Conservation (phyloP, 2,329 filamentous ascomycete genomes). For the Ascochyta lentis region DNA sequence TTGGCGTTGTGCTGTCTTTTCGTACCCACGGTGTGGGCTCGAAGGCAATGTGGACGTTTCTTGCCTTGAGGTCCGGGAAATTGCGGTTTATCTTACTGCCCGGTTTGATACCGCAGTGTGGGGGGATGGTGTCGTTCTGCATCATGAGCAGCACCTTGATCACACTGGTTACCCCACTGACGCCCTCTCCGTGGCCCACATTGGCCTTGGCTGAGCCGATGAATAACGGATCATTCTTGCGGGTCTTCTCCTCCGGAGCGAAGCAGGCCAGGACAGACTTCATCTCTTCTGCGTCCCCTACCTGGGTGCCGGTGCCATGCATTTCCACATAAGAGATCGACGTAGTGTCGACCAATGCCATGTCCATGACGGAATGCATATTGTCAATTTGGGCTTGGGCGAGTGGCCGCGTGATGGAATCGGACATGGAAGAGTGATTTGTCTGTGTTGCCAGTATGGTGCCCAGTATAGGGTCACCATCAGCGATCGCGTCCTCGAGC, state of each 20-base stretch:
- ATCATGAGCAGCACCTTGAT: no score
- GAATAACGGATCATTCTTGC: slow-evolving; percentile 14
- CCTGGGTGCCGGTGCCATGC: slow-evolving; percentile 41
- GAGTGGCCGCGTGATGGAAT: slow-evolving; percentile 32
- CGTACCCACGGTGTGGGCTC: no score
- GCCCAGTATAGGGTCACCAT: slow-evolving; percentile 46
- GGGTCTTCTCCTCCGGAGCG: not conserved
- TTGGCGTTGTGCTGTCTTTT: no score
- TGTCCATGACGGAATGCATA: not conserved
- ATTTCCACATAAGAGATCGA: slow-evolving; percentile 28
- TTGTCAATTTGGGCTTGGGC: not conserved
- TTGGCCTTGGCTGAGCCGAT: slow-evolving; percentile 39
- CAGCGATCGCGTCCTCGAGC: slow-evolving; percentile 34
- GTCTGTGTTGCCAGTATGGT: no score
- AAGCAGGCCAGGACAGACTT: slow-evolving; percentile 10
- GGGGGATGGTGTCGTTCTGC: no score
- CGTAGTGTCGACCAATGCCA: no score
- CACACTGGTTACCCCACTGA: not conserved
- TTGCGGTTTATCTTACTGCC: no score
- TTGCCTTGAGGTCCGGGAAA: no score
- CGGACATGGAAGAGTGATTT: slow-evolving; percentile 26
- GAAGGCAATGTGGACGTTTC: no score
- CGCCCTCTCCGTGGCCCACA: slow-evolving; percentile 43
- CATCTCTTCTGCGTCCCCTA: slow-evolving; percentile 30
- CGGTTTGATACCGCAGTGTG: no score